Percentiles rank a stretch among this genome's conserved stretches.
Evolutionary conservation across 306 rosid species (phyloP).

Genomic region (Gastrolobium bilobum): DNA sequence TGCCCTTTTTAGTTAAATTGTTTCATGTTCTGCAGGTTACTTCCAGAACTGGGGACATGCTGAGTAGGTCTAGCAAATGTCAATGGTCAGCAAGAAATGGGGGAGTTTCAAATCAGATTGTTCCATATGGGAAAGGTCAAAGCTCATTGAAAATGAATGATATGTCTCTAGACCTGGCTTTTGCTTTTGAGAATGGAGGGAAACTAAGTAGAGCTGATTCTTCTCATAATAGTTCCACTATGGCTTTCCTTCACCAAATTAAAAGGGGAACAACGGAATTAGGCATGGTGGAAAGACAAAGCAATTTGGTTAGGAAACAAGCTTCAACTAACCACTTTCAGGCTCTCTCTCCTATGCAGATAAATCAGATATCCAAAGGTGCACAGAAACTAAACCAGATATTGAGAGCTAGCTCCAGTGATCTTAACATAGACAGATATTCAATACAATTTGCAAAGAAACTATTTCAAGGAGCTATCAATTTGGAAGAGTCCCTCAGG

Average conservation of each 20-base stretch:
- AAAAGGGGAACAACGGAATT: conserved; percentile 61
- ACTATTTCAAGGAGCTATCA: conserved; percentile 80
- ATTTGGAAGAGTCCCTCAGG: conserved; percentile 90
- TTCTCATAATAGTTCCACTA: conserved; percentile 59
- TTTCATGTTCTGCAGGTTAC: conserved; percentile 43
- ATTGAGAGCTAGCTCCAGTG: conserved; percentile 72
- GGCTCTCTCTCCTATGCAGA: conserved; percentile 61
- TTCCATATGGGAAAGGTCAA: conserved; percentile 54
- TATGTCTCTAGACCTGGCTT: conserved; percentile 75
- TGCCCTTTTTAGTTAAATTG: background rate
- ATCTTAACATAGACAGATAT: conserved; percentile 63
- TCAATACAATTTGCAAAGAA: conserved; percentile 87
- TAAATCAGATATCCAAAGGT: conserved; percentile 86
- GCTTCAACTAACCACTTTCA: conserved; percentile 62
- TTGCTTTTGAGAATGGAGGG: conserved; percentile 82
- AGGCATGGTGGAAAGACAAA: conserved; percentile 56
- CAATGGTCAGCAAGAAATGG: conserved; percentile 42
- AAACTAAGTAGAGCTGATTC: conserved; percentile 62
- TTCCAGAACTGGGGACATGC: conserved; percentile 51
- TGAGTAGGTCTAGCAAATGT: conserved; percentile 50
- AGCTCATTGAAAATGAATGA: conserved; percentile 38
- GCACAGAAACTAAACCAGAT: conserved; percentile 88
- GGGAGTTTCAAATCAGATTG: conserved; percentile 55
- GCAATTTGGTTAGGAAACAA: conserved; percentile 55
- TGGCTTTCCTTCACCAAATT: conserved; percentile 79